Conservation (phyloP, 768 basidiomycete species). For the Suillus occidentalis region DNA sequence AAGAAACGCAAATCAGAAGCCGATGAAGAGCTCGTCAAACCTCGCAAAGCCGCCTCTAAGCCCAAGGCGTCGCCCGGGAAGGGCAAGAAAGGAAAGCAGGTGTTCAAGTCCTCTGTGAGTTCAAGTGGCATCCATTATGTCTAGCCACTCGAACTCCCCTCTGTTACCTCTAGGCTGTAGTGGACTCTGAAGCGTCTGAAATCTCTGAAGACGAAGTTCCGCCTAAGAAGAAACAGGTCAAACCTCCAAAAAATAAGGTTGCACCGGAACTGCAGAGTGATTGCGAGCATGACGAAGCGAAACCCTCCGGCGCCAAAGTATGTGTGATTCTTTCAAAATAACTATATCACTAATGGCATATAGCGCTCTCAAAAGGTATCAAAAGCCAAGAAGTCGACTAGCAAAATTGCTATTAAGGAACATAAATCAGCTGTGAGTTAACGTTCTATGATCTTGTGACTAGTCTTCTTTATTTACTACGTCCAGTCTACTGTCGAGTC, state of each 20-base stretch:
- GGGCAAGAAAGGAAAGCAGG: neutral
- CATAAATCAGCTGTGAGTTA: slow-evolving; percentile 11
- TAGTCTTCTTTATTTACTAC: neutral
- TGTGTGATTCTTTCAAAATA: neutral
- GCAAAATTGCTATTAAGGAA: neutral
- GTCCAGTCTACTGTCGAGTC: slow-evolving; percentile 28
- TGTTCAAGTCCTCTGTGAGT: slow-evolving; percentile 2
- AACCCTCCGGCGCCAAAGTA: neutral
- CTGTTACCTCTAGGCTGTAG: neutral
- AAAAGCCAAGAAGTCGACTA: neutral
- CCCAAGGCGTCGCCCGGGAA: neutral
- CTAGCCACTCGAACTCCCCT: neutral
- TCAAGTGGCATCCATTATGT: neutral
- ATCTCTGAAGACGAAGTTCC: neutral
- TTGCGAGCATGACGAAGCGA: neutral
- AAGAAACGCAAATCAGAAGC: slow-evolving; percentile 14
- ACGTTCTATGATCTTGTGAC: neutral
- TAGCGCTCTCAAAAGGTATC: neutral
- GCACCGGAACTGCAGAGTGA: neutral
- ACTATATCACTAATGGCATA: neutral
- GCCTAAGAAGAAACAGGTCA: neutral
- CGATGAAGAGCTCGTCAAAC: neutral
- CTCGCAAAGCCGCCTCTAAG: neutral
- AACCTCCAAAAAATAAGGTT: neutral
- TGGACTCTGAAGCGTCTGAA: neutral